These are phyloP conservation scores for Ustulina deusta DNA, from an alignment of 2,329 filamentous ascomycete species.

Conservation along the genomic window DNA sequence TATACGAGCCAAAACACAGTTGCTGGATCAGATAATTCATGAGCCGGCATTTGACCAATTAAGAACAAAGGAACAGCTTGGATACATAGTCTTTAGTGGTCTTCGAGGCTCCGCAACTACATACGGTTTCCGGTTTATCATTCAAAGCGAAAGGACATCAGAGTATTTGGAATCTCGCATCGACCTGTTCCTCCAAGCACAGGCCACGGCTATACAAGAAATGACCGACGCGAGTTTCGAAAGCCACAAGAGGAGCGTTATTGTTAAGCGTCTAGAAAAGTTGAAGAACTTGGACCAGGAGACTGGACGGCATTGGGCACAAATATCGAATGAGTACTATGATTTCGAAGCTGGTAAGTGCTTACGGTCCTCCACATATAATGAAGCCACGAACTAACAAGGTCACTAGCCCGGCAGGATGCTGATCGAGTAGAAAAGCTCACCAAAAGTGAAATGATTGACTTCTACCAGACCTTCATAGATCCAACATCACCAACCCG, in stretches of 20 bases:
- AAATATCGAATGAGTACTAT: slow-evolving; percentile 87
- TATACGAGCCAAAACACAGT: slow-evolving; percentile 79
- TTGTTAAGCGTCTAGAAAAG: slow-evolving; percentile 89
- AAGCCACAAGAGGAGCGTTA: slow-evolving; percentile 87
- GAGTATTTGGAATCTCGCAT: slow-evolving; percentile 89
- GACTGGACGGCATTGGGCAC: slow-evolving; percentile 82
- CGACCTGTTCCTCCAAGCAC: slow-evolving; percentile 81
- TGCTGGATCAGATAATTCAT: slow-evolving; percentile 90
- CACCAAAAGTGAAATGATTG: slow-evolving; percentile 81
- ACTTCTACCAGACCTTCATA: slow-evolving; percentile 83
- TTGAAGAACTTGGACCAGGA: slow-evolving; percentile 92
- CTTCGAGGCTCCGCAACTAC: slow-evolving; percentile 78
- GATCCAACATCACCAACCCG: slow-evolving; percentile 77
- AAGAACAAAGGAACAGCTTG: slow-evolving; percentile 95
- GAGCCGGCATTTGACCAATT: slow-evolving; percentile 96
- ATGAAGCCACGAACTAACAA: slow-evolving; percentile 36
- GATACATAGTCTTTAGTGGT: slow-evolving; percentile 94
- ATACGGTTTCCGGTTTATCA: slow-evolving; percentile 87
- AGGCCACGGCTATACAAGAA: slow-evolving; percentile 72
- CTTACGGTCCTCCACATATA: neutral
- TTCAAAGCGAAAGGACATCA: slow-evolving; percentile 90
- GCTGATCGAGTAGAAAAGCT: slow-evolving; percentile 78
- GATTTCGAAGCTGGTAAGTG: slow-evolving; percentile 86
- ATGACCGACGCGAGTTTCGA: slow-evolving; percentile 91
- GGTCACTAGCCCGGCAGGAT: slow-evolving; percentile 75